These are phyloP conservation scores for Crataegus laevigata DNA, from an alignment of 306 rosid species.

Conservation along the genomic window DNA sequence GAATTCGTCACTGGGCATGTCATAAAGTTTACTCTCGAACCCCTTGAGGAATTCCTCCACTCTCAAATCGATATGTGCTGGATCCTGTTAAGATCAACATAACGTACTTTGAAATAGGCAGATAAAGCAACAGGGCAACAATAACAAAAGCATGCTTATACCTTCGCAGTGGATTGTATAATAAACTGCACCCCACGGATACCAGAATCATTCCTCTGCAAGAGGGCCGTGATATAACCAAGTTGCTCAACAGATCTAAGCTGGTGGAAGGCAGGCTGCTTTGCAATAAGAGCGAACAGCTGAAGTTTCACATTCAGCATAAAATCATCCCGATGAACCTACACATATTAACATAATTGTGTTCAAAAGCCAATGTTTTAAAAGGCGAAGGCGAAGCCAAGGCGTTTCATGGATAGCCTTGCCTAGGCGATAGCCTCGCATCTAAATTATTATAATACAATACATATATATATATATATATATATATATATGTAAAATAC, in stretches of 20 bases:
- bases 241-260: conserved; percentile 96
- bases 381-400: too few species aligned
- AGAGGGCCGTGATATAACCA: conserved; percentile 71
- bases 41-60: conserved; percentile 73
- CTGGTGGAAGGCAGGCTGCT: conserved; percentile 94
- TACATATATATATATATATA: too few species aligned
- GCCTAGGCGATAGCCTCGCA: too few species aligned
- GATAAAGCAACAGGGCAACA: background rate
- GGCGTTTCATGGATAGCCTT: too few species aligned
- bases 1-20: conserved; percentile 80
- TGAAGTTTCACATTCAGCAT: conserved; percentile 84
- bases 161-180: conserved; percentile 87
- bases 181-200: conserved; percentile 74
- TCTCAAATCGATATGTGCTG: conserved; percentile 66
- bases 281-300: conserved; percentile 75
- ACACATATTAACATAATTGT: conserved; percentile 19
- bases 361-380: background rate
- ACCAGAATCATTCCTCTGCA: conserved; percentile 78
- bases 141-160: conserved; percentile 18
- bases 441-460: too few species aligned
- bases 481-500: too few species aligned
- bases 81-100: conserved; percentile 47
- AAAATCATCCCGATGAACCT: conserved; percentile 86
- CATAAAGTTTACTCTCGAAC: conserved; percentile 64
- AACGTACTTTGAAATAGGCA: conserved; percentile 3